These are phyloP conservation scores for Xylaria multiplex DNA, from an alignment of 2,329 filamentous ascomycete genomes.

Conservation along the genomic window DNA sequence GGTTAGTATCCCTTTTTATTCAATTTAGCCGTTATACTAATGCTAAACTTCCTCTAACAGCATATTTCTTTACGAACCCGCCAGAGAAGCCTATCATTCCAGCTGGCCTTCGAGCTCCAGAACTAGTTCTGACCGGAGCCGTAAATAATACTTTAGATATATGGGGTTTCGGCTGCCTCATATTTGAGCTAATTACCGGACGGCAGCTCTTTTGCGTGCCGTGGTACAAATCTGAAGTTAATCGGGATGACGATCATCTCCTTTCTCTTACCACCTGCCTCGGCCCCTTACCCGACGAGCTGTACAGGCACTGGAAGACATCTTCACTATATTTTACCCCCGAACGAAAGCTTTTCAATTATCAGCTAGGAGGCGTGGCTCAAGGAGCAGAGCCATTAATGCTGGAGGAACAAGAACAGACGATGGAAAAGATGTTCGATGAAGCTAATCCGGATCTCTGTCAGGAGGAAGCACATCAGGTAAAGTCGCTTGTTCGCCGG, in stretches of 20 bases:
- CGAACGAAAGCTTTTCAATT: constrained; percentile 42
- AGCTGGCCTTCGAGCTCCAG: constrained; percentile 45
- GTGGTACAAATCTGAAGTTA: constrained; percentile 3
- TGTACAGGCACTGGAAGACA: constrained; percentile 38
- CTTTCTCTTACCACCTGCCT: constrained; percentile 32
- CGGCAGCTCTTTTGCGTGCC: constrained; percentile 45
- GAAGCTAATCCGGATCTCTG: constrained; percentile 40
- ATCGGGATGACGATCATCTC: constrained; percentile 32
- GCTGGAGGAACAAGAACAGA: constrained; percentile 31
- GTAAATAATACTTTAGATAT: constrained; percentile 42
- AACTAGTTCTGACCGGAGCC: constrained; percentile 42
- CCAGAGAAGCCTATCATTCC: constrained; percentile 41
- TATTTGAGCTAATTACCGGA: constrained; percentile 48
- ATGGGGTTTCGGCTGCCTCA: constrained; percentile 49
- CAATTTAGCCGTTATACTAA: not conserved
- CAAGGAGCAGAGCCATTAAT: constrained; percentile 41
- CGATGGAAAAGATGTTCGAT: constrained; percentile 38
- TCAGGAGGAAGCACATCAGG: constrained; percentile 40
- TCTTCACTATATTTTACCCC: constrained; percentile 44
- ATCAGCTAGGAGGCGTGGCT: constrained; percentile 37
- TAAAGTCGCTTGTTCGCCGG: constrained; percentile 45
- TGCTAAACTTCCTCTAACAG: not conserved
- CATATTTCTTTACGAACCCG: constrained; percentile 42
- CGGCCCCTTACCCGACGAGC: constrained; percentile 30
- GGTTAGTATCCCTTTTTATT: constrained; percentile 38